These are phyloP conservation scores for Talaromyces funiculosus DNA, from an alignment of 2,329 filamentous ascomycete species.

Conservation along the genomic window DNA sequence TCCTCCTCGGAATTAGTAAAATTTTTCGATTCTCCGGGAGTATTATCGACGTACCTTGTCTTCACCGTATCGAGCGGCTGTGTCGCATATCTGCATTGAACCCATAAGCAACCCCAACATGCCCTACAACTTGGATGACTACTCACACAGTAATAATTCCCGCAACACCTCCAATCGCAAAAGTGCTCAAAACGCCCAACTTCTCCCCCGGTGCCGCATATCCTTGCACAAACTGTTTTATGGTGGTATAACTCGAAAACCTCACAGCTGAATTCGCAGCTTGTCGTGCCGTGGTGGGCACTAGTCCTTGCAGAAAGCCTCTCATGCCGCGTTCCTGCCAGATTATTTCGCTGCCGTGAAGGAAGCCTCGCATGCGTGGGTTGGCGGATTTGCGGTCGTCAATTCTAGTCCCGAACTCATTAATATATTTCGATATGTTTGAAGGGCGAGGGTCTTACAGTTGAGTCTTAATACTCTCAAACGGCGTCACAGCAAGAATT, in stretches of 20 bases:
- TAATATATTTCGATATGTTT: neutral
- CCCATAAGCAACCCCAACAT: neutral
- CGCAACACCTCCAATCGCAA: constrained; percentile 81
- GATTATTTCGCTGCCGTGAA: constrained; percentile 84
- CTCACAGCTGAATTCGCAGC: constrained; percentile 89
- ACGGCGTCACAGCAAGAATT: constrained; percentile 87
- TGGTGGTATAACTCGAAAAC: constrained; percentile 83
- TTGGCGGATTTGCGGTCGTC: constrained; percentile 85
- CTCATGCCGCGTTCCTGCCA: constrained; percentile 78
- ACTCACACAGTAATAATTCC: constrained; percentile 85
- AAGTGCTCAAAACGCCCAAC: constrained; percentile 79
- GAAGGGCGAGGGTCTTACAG: constrained; percentile 46
- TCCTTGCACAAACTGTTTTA: constrained; percentile 85
- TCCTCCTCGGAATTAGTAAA: constrained; percentile 45
- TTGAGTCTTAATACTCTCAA: constrained; percentile 97
- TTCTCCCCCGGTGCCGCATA: constrained; percentile 95
- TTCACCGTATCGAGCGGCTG: constrained; percentile 88
- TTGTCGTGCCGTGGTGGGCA: constrained; percentile 89
- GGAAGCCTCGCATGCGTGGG: constrained; percentile 83
- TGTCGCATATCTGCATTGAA: constrained; percentile 43
- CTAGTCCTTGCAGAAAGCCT: constrained; percentile 95
- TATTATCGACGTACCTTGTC: constrained; percentile 51
- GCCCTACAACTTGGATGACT: neutral
- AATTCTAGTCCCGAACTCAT: constrained; percentile 53
- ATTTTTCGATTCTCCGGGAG: neutral